A percentile compares a stretch with the other conserved stretches of the same genome.
Conservation (phyloP, 2,329 filamentous ascomycete species). For the Nigrospora osmanthi region DNA sequence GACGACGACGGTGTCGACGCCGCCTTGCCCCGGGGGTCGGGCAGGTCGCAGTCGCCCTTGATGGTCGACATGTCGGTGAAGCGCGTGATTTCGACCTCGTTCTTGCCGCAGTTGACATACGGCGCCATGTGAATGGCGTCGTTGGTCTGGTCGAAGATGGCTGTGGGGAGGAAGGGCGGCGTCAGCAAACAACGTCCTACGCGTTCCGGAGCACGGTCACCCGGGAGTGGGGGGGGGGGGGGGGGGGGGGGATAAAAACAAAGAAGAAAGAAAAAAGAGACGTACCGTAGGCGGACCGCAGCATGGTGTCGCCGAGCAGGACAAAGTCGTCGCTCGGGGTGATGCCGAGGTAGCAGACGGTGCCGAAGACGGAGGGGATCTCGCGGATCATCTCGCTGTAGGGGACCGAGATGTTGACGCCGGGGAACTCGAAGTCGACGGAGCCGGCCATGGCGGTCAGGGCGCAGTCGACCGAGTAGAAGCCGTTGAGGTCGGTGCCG, state of each 20-base stretch:
- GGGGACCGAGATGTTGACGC: constrained; percentile 38
- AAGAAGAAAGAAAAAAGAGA: constrained; percentile 4
- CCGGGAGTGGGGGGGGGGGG: neutral
- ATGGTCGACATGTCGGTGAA: constrained; percentile 17
- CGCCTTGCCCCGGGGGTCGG: neutral
- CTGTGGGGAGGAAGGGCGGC: constrained; percentile 16
- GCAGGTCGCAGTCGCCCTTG: constrained; percentile 15
- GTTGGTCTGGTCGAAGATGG: constrained; percentile 43
- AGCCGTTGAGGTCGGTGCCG: constrained; percentile 29
- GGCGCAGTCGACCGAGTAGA: constrained; percentile 37
- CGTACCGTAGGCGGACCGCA: constrained; percentile 45
- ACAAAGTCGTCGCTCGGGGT: constrained; percentile 36
- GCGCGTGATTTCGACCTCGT: constrained; percentile 29
- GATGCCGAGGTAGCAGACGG: constrained; percentile 41
- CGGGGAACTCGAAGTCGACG: constrained; percentile 40
- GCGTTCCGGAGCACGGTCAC: neutral
- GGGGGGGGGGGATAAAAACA: too few species aligned
- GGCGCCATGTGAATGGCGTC: constrained; percentile 40
- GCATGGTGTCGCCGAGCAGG: constrained; percentile 51
- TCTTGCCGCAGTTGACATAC: constrained; percentile 41
- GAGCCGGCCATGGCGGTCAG: constrained; percentile 30
- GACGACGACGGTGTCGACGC: neutral
- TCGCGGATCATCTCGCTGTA: constrained; percentile 40
- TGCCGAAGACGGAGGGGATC: constrained; percentile 13
- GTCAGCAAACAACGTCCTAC: too few species aligned